These are phyloP conservation scores for Austroboletus rostrupii DNA, from an alignment of 1,284 basidiomycete genomes.

Conservation along the genomic window DNA sequence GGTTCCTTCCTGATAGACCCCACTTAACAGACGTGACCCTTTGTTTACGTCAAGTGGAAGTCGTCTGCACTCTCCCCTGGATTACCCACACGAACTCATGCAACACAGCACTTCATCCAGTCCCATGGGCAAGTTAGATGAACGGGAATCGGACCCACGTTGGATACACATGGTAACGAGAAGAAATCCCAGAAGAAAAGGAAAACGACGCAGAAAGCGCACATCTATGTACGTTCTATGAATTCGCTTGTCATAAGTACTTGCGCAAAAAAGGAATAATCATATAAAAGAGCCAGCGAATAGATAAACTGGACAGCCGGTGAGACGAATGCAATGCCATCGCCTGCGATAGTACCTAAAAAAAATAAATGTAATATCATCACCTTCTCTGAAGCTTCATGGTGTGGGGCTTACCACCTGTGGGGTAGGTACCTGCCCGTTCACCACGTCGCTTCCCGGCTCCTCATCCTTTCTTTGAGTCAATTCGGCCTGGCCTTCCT, in stretches of 20 bases:
- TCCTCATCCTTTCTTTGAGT: conserved; percentile 24
- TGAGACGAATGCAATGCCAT: conserved; percentile 22
- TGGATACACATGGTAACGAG: conserved; percentile 11
- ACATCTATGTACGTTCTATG: conserved; percentile 29
- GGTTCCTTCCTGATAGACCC: neutral
- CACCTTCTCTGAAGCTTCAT: conserved; percentile 29
- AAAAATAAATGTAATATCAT: conserved; percentile 25
- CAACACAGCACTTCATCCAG: conserved; percentile 10
- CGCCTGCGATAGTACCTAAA: conserved; percentile 23
- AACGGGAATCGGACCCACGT: conserved; percentile 17
- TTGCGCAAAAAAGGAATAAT: conserved; percentile 37
- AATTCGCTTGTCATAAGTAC: conserved; percentile 18
- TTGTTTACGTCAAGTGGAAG: neutral
- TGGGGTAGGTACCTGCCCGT: conserved; percentile 29
- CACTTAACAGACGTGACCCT: neutral
- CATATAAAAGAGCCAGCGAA: conserved; percentile 36
- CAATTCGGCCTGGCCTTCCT: conserved; percentile 34
- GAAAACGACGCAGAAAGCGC: conserved; percentile 7
- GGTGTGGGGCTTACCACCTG: conserved; percentile 34
- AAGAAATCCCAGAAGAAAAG: conserved; percentile 13
- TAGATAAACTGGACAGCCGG: conserved; percentile 28
- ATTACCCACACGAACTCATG: conserved; percentile 6
- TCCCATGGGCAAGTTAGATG: conserved; percentile 11
- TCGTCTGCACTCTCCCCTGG: neutral
- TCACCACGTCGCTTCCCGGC: conserved; percentile 27